Percentiles rank a stretch among this genome's conserved stretches.
phyloP scores from a whole-genome alignment of 2,329 filamentous ascomycete species.

The Pseudogymnoascus sp. region DNA sequence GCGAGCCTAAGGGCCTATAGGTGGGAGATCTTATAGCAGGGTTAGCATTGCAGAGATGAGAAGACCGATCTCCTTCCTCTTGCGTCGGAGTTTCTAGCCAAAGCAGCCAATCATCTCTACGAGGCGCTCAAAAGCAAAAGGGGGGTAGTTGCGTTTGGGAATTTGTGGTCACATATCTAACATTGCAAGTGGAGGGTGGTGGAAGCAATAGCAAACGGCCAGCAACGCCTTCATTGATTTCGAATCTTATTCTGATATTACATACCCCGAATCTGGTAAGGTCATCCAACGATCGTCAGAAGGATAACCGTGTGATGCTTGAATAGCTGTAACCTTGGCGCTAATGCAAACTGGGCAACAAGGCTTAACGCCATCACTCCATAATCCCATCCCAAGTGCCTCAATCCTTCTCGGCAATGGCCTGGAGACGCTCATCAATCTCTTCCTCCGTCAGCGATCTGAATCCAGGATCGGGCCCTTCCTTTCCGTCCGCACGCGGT shows the following conservation, averaged over 20 bases:
- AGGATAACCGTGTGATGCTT: not conserved
- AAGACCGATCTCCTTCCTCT: not conserved
- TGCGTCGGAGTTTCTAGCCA: not conserved
- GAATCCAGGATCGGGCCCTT: slow-evolving; percentile 73
- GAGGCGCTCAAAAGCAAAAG: not conserved
- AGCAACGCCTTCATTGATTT: slow-evolving; percentile 7
- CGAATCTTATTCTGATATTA: slow-evolving; percentile 9
- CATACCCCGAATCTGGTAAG: not conserved
- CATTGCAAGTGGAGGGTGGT: not conserved
- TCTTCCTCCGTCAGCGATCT: slow-evolving; percentile 90
- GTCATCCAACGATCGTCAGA: not conserved
- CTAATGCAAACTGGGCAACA: slow-evolving; percentile 7
- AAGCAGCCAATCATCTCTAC: not conserved
- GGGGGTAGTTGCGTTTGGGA: not conserved
- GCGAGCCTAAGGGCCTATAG: not conserved
- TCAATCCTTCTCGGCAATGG: slow-evolving; percentile 98
- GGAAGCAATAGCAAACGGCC: slow-evolving; percentile 5
- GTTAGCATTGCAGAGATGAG: not conserved
- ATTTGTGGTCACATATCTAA: not conserved
- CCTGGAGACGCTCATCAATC: slow-evolving; percentile 96
- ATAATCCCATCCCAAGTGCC: slow-evolving; percentile 12
- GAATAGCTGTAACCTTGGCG: not conserved
- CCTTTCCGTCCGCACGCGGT: slow-evolving; percentile 70
- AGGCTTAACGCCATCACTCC: slow-evolving; percentile 3
- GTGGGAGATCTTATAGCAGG: not conserved